These are phyloP conservation scores for Stephania yunnanensis DNA, from an alignment of 164 flowering plant species.

Conservation along the genomic window DNA sequence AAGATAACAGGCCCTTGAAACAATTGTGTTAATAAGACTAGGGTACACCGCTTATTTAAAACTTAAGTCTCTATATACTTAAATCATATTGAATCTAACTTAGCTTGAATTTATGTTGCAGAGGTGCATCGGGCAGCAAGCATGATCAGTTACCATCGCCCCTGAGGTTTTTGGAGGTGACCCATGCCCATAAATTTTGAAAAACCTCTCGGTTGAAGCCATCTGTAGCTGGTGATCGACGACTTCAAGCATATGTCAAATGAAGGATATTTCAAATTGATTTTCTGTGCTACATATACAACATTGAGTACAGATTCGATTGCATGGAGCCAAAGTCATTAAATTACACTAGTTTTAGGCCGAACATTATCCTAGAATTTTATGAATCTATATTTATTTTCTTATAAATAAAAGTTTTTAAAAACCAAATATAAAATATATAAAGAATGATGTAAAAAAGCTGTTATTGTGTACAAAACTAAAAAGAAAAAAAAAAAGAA, in stretches of 20 bases:
- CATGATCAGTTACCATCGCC: constrained; percentile 31
- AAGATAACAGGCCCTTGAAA: too few species aligned
- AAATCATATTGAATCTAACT: background rate
- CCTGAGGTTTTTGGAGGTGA: constrained; percentile 45
- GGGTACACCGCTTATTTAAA: too few species aligned
- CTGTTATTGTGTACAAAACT: too few species aligned
- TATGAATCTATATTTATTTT: too few species aligned
- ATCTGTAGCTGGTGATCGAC: constrained; percentile 32
- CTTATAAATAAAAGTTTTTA: too few species aligned
- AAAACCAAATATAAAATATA: too few species aligned
- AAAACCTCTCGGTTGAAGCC: constrained; percentile 53
- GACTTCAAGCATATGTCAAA: constrained; percentile 1
- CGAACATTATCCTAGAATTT: too few species aligned
- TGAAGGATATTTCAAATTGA: background rate
- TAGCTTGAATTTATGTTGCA: constrained; percentile 17
- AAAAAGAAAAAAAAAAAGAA: too few species aligned
- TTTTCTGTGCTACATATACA: background rate
- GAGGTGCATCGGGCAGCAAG: constrained; percentile 46
- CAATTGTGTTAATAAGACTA: too few species aligned
- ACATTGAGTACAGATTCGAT: background rate
- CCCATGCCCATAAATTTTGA: constrained; percentile 33
- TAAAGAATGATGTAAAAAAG: too few species aligned
- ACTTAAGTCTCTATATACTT: background rate
- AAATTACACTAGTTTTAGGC: too few species aligned
- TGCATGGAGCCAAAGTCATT: background rate